A percentile compares a stretch with the other conserved stretches of the same genome.
phyloP scores from a whole-genome alignment of 2,329 filamentous ascomycete species.

The Xylaria sp. region DNA sequence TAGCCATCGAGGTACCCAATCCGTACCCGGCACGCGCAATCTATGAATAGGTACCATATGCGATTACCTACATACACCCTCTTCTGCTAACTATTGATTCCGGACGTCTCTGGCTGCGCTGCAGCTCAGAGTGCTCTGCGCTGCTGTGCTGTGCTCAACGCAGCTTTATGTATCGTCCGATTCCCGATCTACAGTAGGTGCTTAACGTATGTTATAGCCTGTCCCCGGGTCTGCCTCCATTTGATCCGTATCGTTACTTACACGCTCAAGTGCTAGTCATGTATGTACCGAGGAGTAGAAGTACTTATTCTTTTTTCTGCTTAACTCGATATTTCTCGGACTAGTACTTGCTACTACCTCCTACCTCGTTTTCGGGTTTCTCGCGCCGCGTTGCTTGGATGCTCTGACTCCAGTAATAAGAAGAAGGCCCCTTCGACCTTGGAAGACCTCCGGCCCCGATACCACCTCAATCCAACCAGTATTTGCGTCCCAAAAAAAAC shows the following conservation, averaged over 20 bases:
- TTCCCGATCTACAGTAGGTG: constrained; percentile 4
- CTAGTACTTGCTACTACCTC: background rate
- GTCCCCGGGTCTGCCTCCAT: background rate
- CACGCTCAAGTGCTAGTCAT: background rate
- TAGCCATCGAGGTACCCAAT: background rate
- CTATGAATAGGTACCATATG: background rate
- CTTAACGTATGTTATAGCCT: background rate
- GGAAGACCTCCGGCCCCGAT: background rate
- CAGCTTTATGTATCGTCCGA: constrained; percentile 1
- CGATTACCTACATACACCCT: background rate
- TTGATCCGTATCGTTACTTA: background rate
- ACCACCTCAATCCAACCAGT: constrained; percentile 9
- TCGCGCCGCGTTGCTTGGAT: background rate
- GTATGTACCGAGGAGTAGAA: background rate
- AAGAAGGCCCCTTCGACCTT: background rate
- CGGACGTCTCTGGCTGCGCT: background rate
- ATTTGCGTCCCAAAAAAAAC: constrained; percentile 21
- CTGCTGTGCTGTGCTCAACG: too few relatives aligned
- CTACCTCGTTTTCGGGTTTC: background rate
- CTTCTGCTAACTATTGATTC: background rate
- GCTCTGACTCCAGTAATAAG: background rate
- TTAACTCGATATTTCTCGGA: background rate
- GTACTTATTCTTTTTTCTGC: background rate
- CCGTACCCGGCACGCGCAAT: background rate
- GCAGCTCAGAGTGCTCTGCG: too few relatives aligned